Evolutionary conservation across 768 basidiomycete species (phyloP).

Genomic region (Panaeolus cyanescens): DNA sequence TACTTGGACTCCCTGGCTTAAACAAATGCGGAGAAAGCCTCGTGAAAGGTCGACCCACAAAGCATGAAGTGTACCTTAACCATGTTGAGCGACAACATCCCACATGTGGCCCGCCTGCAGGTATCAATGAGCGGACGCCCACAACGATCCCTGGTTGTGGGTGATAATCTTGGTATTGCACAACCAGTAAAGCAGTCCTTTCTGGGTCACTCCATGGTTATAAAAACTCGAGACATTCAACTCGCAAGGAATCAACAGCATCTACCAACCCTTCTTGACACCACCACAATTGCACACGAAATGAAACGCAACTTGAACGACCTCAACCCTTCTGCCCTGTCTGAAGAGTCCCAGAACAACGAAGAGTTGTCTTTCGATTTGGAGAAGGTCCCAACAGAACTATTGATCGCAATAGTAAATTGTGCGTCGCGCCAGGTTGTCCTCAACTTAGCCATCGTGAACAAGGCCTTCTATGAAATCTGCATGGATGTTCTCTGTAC

Average conservation of each 20-base stretch:
- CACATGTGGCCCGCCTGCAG: too few relatives aligned
- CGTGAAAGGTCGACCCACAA: neutral
- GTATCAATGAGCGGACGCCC: too few relatives aligned
- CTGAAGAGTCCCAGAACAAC: neutral
- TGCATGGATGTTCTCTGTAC: conserved; percentile 31
- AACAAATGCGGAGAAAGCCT: neutral
- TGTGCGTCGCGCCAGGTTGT: conserved; percentile 30
- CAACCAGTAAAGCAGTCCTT: too few relatives aligned
- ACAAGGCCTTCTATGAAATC: conserved; percentile 32
- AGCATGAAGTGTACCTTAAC: neutral
- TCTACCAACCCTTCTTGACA: too few relatives aligned
- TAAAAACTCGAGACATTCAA: too few relatives aligned
- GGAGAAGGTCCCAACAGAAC: conserved; percentile 27
- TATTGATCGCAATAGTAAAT: conserved; percentile 32
- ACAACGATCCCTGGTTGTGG: too few relatives aligned
- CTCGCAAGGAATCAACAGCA: too few relatives aligned
- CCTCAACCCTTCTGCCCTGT: neutral
- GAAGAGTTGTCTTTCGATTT: neutral
- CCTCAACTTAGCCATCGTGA: conserved; percentile 26
- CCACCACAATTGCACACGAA: too few relatives aligned
- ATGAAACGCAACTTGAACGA: too few relatives aligned
- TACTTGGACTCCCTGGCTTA: neutral
- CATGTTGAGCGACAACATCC: too few relatives aligned
- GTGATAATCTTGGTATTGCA: too few relatives aligned
- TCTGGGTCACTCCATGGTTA: too few relatives aligned